Conservation (phyloP, 495 filamentous ascomycete species). For the Cercophora scortea region DNA sequence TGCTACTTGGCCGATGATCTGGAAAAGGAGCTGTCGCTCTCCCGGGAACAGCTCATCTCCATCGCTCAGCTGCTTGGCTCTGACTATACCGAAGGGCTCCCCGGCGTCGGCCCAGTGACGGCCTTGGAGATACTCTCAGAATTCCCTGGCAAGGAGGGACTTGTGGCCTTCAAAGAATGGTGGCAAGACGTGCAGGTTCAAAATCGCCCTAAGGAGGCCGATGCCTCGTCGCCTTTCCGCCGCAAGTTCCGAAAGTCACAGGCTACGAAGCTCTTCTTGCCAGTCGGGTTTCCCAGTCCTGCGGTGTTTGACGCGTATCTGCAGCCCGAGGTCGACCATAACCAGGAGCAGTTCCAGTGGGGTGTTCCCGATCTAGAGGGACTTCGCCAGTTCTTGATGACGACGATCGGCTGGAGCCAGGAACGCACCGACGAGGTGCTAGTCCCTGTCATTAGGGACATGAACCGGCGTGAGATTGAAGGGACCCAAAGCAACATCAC, state of each 20-base stretch:
- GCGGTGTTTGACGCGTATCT: conserved; percentile 72
- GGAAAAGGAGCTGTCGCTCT: conserved; percentile 80
- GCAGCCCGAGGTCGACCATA: conserved; percentile 72
- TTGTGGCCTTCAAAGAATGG: conserved; percentile 73
- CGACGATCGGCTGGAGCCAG: conserved; percentile 85
- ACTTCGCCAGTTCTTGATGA: conserved; percentile 77
- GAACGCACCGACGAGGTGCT: conserved; percentile 91
- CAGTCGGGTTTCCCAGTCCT: conserved; percentile 64
- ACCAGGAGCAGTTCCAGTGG: conserved; percentile 80
- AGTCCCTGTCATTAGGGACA: conserved; percentile 87
- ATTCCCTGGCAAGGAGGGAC: conserved; percentile 51
- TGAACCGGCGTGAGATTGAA: conserved; percentile 79
- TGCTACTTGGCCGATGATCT: conserved; percentile 86
- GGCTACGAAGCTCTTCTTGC: conserved; percentile 75
- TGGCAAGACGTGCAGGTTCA: conserved; percentile 68
- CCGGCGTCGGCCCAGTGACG: conserved; percentile 85
- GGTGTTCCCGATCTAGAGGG: conserved; percentile 88
- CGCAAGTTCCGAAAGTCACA: conserved; percentile 72
- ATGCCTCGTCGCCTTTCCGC: conserved; percentile 54
- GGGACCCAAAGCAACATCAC: conserved; percentile 96
- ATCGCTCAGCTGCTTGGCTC: conserved; percentile 84
- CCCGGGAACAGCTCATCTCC: conserved; percentile 72
- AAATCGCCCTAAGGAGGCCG: conserved; percentile 40
- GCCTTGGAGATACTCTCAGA: conserved; percentile 91
- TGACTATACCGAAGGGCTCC: conserved; percentile 90